Evolutionary conservation across 129 eudicot species (phyloP), one percentile per base, ranked within the genome.

Genomic region (Chrysanthemum makinoi): DNA sequence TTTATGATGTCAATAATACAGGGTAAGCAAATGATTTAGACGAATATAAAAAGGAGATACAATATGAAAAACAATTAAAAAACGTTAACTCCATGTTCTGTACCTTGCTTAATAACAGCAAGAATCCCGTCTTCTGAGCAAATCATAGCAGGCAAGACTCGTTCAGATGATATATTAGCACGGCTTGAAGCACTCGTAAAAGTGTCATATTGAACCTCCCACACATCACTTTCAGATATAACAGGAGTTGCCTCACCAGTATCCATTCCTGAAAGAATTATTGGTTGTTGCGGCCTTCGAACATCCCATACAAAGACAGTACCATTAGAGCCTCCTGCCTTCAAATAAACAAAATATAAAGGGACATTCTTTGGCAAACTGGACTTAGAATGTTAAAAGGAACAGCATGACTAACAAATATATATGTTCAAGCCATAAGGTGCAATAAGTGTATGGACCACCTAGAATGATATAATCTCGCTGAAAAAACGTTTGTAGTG

Each of bases 301-400:
- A 75, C 79, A 78, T 94, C 98, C 97, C 98, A 94, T 62, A 93
- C 95, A 87, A 94, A 94, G 35, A 94, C 88, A 72, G 83, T 81
- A 62, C 96, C 97, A 77, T 80, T 82, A 50, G 96, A 94, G 26
- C 98, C 96, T 82, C 98, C 98, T 85, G 98, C 93, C 98, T 94
- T 80, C 69, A 76, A 52, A 75, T 33, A 63, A 15, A 14, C 0
- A 65, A 0, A 72, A 35, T 20, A 51, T 48, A 3, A 24, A 55
- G 14, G 20, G n/a, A 47, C 16, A 0, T 3, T 2, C 39, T 33
- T 33, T 66, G 14, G 39, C 10, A 47, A 47, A 66, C 49, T 12
- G 57, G 71, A 24, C 6, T 19, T 10, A 8, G 0, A 16, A 18
- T 54, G 65, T 33, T 16, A 70, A 39, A 30, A 14, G 22, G 14